A percentile compares a stretch with the other conserved stretches of the same genome.
These are phyloP conservation scores for Calonectria honghensis DNA, from an alignment of 2,329 filamentous ascomycete species.

Conservation along the genomic window DNA sequence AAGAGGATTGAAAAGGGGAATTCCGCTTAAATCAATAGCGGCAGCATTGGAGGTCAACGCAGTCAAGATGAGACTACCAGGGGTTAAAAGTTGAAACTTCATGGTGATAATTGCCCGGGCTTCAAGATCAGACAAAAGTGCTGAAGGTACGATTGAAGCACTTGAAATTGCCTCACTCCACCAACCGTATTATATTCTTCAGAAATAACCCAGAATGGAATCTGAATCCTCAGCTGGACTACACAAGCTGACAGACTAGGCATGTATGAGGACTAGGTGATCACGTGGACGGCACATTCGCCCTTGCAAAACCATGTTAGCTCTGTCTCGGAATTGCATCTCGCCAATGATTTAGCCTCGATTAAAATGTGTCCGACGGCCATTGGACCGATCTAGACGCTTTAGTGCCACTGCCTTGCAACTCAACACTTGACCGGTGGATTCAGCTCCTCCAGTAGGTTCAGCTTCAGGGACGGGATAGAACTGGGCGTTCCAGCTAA, in stretches of 20 bases:
- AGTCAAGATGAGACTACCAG: conserved; percentile 1
- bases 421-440: background rate
- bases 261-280: conserved; percentile 1
- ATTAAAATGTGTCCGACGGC: background rate
- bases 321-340: background rate
- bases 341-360: background rate
- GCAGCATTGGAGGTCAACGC: background rate
- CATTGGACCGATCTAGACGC: conserved; percentile 1
- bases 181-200: background rate
- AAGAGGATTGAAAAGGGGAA: background rate
- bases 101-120: background rate
- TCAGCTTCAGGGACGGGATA: background rate
- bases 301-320: background rate
- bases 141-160: background rate
- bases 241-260: background rate
- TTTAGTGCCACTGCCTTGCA: background rate
- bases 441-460: background rate
- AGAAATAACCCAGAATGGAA: background rate
- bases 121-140: background rate
- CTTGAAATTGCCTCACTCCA: background rate
- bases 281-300: conserved; percentile 10
- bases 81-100: background rate
- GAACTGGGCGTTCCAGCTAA: background rate
- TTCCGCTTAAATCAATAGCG: background rate
- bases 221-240: background rate